Conservation (phyloP, 345 rosid species). For the Balakata baccata region DNA sequence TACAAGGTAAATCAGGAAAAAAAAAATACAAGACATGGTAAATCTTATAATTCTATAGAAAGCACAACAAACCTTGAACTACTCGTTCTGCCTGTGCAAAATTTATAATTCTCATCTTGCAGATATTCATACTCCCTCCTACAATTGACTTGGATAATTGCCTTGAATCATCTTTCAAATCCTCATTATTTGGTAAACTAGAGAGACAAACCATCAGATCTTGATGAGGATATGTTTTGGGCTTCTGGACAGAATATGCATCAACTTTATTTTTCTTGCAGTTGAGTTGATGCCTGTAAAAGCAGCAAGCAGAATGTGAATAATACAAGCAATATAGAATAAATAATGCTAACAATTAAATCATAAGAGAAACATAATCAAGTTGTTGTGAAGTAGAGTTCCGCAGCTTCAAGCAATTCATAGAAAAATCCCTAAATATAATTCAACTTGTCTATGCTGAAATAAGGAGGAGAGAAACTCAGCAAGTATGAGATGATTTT, state of each 20-base stretch:
- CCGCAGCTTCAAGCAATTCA: neutral
- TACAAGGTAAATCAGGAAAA: constrained; percentile 13
- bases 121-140: constrained; percentile 72
- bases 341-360: neutral
- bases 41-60: constrained; percentile 14
- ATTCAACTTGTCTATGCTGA: constrained; percentile 7
- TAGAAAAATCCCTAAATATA: neutral
- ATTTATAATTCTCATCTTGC: constrained; percentile 68
- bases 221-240: constrained; percentile 40
- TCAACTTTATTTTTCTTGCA: constrained; percentile 66
- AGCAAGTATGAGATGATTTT: neutral
- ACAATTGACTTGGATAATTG: constrained; percentile 69
- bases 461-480: neutral
- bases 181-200: constrained; percentile 49
- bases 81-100: constrained; percentile 52
- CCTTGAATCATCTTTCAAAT: constrained; percentile 54
- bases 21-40: constrained; percentile 5
- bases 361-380: neutral
- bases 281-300: constrained; percentile 66
- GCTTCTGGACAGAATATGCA: constrained; percentile 40
- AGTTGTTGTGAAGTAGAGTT: neutral
- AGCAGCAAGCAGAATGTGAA: constrained; percentile 24
- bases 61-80: constrained; percentile 57
- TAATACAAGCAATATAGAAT: neutral
- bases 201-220: constrained; percentile 34